Conservation (phyloP, 306 rosid species). For the Inga laurina region DNA sequence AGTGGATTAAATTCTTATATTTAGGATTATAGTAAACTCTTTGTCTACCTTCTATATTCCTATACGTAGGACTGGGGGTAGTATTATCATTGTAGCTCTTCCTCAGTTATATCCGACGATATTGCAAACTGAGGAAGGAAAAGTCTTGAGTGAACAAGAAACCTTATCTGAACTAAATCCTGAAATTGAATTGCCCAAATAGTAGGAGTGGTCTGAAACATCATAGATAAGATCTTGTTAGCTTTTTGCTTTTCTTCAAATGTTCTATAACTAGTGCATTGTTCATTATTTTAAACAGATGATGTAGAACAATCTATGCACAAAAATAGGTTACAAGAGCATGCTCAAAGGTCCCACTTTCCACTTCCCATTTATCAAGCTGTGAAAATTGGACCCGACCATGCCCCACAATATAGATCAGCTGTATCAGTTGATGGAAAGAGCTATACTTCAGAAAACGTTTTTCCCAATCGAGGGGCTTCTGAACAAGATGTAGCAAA, state of each 20-base stretch:
- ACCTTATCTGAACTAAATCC: no score
- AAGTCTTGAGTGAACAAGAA: not conserved
- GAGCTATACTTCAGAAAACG: not conserved
- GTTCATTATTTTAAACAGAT: not conserved
- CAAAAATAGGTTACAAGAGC: not conserved
- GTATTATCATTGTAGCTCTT: no score
- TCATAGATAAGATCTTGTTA: no score
- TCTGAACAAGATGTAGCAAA: not conserved
- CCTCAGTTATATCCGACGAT: no score
- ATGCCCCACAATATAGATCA: not conserved
- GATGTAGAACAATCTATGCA: not conserved
- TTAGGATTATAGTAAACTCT: no score
- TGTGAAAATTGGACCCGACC: not conserved
- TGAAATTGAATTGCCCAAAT: not conserved
- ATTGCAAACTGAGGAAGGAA: no score
- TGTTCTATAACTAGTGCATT: no score
- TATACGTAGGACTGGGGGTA: no score
- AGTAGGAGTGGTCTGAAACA: no score
- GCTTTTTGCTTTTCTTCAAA: not conserved
- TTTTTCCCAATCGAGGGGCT: not conserved
- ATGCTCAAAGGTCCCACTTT: not conserved
- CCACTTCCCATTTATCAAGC: not conserved
- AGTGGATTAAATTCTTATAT: no score
- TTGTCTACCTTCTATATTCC: no score
- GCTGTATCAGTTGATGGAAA: not conserved